A percentile compares a stretch with the other conserved stretches of the same genome.
Conservation (phyloP, 2,329 filamentous ascomycete species). For the Pseudogymnoascus sp. region DNA sequence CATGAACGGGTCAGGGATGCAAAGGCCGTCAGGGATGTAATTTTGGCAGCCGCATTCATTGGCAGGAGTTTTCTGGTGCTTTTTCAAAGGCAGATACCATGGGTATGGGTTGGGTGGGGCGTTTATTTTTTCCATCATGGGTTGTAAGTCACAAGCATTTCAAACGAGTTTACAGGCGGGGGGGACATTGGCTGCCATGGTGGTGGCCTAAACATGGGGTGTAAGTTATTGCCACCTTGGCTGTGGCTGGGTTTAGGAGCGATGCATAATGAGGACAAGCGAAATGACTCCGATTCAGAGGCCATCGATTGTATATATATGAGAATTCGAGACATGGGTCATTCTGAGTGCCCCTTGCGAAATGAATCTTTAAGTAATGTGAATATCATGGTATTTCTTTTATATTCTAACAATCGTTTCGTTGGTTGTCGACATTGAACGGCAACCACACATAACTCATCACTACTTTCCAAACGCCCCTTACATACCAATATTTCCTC, state of each 20-base stretch:
- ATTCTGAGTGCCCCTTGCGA: neutral
- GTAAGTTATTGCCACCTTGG: neutral
- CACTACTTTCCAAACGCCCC: neutral
- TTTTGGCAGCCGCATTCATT: conserved; percentile 5
- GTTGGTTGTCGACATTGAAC: neutral
- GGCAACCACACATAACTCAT: neutral
- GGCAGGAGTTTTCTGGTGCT: neutral
- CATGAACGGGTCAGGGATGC: conserved; percentile 14
- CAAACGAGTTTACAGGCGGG: neutral
- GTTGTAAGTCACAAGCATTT: conserved; percentile 5
- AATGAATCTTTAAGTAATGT: neutral
- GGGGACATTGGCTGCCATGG: neutral
- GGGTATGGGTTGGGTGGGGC: conserved; percentile 1
- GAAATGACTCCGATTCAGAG: conserved; percentile 2
- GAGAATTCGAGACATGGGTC: neutral
- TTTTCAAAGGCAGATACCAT: conserved; percentile 10
- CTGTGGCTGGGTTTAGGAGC: neutral
- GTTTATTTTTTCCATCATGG: neutral
- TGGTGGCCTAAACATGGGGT: neutral
- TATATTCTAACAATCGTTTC: conserved; percentile 7
- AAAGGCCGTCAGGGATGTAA: conserved; percentile 17
- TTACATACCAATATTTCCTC: conserved; percentile 53
- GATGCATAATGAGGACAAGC: conserved; percentile 11
- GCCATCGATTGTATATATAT: conserved; percentile 4
- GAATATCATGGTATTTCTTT: conserved; percentile 7